Percentiles rank a stretch among this genome's conserved stretches.
Conservation (phyloP, 371 early-diverging fungal genomes). For the Mortierella sp. region DNA sequence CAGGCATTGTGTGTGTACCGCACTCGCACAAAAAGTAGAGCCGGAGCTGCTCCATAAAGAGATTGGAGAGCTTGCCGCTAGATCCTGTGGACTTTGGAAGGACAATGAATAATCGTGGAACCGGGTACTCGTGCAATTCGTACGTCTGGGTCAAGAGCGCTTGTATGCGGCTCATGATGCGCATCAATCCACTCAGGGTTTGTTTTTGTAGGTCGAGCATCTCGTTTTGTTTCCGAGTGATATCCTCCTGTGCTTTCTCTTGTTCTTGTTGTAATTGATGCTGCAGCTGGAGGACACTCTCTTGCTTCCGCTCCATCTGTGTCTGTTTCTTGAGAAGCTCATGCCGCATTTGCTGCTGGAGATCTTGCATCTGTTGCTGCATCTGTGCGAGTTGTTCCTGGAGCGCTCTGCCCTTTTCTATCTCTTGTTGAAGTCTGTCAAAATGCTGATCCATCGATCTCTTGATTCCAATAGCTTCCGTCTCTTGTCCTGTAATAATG, state of each 20-base stretch:
- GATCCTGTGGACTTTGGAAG: not conserved
- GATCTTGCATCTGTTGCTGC: too few relatives aligned
- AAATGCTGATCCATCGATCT: not conserved
- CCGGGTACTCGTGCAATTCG: constrained; percentile 20
- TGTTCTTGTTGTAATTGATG: too few relatives aligned
- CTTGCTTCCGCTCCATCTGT: not conserved
- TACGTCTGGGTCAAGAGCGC: constrained; percentile 13
- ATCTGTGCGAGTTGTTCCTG: too few relatives aligned
- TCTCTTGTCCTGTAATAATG: too few relatives aligned
- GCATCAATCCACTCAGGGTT: not conserved
- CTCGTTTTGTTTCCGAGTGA: too few relatives aligned
- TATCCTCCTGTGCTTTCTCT: too few relatives aligned
- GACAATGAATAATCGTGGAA: constrained; percentile 24
- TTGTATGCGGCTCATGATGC: constrained; percentile 8
- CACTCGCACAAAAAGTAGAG: constrained; percentile 8
- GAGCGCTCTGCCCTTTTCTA: too few relatives aligned
- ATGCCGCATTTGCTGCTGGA: too few relatives aligned
- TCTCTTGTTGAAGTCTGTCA: too few relatives aligned
- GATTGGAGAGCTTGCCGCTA: not conserved
- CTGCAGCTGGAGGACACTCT: too few relatives aligned
- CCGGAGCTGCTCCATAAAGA: constrained; percentile 5
- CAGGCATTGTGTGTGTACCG: constrained; percentile 16
- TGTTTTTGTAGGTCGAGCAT: too few relatives aligned
- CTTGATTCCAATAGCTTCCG: too few relatives aligned
- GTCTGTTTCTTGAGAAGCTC: not conserved